Percentiles rank a stretch among this genome's conserved stretches.
Evolutionary conservation across 805 yeast species (phyloP).

Genomic region (Candida silvicultrix): DNA sequence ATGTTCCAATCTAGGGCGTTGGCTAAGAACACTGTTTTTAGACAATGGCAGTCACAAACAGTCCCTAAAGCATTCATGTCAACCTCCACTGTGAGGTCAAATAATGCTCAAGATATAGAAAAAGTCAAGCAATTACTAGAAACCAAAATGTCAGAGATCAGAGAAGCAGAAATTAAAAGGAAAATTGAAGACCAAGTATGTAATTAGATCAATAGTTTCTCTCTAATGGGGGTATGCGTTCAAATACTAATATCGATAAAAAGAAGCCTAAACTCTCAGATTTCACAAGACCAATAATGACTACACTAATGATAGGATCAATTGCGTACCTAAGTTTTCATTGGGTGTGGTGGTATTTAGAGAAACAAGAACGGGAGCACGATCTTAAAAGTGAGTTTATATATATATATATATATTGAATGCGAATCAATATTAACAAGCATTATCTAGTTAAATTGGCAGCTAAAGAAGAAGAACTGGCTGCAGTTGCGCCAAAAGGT

Average conservation of each 20-base stretch:
- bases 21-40: not conserved
- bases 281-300: not conserved
- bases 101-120: constrained; percentile 1
- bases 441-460: not conserved
- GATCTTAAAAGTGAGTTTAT: not conserved
- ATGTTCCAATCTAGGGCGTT: not conserved
- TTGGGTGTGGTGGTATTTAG: not conserved
- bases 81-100: not conserved
- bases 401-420: not conserved
- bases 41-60: not conserved
- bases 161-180: not conserved
- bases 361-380: not conserved
- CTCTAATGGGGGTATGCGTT: not conserved
- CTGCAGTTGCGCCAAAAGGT: not conserved
- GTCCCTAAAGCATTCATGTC: not conserved
- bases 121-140: constrained; percentile 1
- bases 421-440: not conserved
- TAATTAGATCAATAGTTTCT: no score
- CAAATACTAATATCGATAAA: not conserved
- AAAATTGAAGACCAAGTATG: not conserved
- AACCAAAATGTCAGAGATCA: not conserved
- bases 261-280: constrained; percentile 1
- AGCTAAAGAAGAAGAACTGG: not conserved
- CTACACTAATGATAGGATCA: not conserved
- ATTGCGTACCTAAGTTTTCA: not conserved